Conservation (phyloP, 2,329 filamentous ascomycete species). For the Arachnomyces sp. region DNA sequence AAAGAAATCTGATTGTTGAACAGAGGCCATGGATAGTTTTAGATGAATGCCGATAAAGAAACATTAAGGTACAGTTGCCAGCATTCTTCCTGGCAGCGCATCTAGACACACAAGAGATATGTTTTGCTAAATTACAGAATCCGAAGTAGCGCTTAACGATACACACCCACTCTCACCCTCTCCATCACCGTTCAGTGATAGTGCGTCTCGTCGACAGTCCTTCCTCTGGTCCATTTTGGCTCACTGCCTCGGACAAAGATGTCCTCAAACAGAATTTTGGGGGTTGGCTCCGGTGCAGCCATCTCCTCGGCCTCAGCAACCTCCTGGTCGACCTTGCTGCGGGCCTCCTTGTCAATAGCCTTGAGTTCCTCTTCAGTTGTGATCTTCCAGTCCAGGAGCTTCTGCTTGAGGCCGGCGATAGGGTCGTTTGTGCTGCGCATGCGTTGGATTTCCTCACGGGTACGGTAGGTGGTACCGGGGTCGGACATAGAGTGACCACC, state of each 20-base stretch:
- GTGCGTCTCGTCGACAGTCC: constrained; percentile 86
- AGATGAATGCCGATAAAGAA: too few species aligned
- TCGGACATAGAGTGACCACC: constrained; percentile 99
- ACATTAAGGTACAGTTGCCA: too few species aligned
- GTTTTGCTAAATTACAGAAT: too few species aligned
- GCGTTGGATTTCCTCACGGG: constrained; percentile 97
- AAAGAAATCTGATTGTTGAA: too few species aligned
- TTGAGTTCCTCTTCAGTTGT: constrained; percentile 92
- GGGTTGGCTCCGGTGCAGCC: constrained; percentile 65
- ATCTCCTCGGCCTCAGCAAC: constrained; percentile 86
- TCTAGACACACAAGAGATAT: too few species aligned
- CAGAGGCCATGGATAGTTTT: too few species aligned
- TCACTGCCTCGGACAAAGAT: constrained; percentile 87
- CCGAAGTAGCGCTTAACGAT: too few species aligned
- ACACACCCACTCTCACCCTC: constrained; percentile 2
- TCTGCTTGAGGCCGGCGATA: constrained; percentile 95
- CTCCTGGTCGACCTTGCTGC: constrained; percentile 76
- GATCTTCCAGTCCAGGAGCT: constrained; percentile 92
- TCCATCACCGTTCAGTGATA: constrained; percentile 50
- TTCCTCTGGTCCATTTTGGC: constrained; percentile 78
- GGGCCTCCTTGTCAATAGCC: constrained; percentile 87
- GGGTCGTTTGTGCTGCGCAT: constrained; percentile 99
- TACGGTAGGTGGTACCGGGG: constrained; percentile 97
- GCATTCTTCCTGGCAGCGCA: too few species aligned
- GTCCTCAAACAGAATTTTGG: constrained; percentile 87